A percentile compares a stretch with the other conserved stretches of the same genome.
Conservation (phyloP, 2,329 filamentous ascomycete genomes). For the Salinomyces thailandicus region DNA sequence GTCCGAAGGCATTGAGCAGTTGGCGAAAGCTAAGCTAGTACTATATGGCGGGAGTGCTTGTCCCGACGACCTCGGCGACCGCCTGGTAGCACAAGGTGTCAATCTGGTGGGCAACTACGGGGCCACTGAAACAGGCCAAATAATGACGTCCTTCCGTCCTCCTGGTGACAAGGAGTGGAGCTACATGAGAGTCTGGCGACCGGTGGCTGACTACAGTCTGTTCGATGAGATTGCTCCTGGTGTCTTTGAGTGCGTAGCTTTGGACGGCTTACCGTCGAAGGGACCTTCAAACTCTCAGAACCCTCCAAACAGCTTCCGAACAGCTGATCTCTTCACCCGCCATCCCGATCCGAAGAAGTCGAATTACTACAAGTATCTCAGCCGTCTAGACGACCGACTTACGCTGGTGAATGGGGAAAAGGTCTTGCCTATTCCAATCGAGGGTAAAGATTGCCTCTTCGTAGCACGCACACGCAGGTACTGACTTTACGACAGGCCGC, state of each 20-base stretch:
- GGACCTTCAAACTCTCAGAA: slow-evolving; percentile 35
- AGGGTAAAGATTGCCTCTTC: too few relatives aligned
- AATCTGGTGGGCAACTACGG: slow-evolving; percentile 27
- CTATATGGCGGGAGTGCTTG: slow-evolving; percentile 25
- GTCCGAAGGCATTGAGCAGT: slow-evolving; percentile 35
- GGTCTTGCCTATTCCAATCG: slow-evolving; percentile 17
- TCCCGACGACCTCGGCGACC: slow-evolving; percentile 26
- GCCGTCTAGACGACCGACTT: slow-evolving; percentile 23
- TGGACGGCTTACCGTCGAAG: slow-evolving; percentile 26
- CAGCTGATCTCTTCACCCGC: slow-evolving; percentile 20
- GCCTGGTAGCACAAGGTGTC: slow-evolving; percentile 23
- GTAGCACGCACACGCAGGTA: too few relatives aligned
- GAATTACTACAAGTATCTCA: slow-evolving; percentile 18
- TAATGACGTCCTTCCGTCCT: slow-evolving; percentile 50
- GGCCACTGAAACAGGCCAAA: slow-evolving; percentile 50
- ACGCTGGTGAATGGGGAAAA: slow-evolving; percentile 25
- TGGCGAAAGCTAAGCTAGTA: slow-evolving; percentile 21
- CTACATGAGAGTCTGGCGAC: slow-evolving; percentile 37
- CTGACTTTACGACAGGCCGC: too few relatives aligned
- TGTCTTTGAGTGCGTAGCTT: slow-evolving; percentile 34
- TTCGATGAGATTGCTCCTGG: slow-evolving; percentile 28
- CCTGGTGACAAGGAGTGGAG: slow-evolving; percentile 49
- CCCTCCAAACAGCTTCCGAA: slow-evolving; percentile 34
- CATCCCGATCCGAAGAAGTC: slow-evolving; percentile 21
- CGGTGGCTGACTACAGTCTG: slow-evolving; percentile 18